These are phyloP conservation scores for Suillus spraguei DNA, from an alignment of 768 basidiomycete species.

Conservation along the genomic window DNA sequence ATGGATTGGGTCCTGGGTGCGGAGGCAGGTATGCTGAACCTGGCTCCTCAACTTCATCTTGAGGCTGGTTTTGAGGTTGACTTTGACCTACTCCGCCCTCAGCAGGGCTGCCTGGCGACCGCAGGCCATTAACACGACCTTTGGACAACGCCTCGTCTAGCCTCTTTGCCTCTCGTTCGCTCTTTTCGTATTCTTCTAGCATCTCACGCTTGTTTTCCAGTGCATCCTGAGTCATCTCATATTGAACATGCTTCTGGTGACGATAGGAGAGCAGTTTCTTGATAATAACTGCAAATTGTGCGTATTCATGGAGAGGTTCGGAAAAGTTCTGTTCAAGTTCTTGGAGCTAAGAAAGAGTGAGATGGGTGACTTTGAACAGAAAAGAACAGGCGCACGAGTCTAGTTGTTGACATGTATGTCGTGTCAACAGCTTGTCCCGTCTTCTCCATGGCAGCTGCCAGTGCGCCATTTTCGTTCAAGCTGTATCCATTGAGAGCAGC, in stretches of 20 bases:
- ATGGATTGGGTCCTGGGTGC: slow-evolving; percentile 78
- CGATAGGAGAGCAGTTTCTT: slow-evolving; percentile 93
- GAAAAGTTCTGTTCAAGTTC: slow-evolving; percentile 95
- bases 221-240: slow-evolving; percentile 93
- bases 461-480: slow-evolving; percentile 73
- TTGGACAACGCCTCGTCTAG: slow-evolving; percentile 85
- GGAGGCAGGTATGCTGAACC: slow-evolving; percentile 64
- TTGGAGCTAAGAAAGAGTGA: slow-evolving; percentile 61
- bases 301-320: slow-evolving; percentile 94
- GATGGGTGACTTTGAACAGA: not conserved
- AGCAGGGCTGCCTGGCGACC: slow-evolving; percentile 24
- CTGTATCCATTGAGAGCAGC: slow-evolving; percentile 93
- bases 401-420: slow-evolving; percentile 90
- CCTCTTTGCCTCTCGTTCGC: slow-evolving; percentile 86
- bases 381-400: slow-evolving; percentile 58
- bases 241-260: slow-evolving; percentile 97
- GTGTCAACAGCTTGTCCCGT: slow-evolving; percentile 96
- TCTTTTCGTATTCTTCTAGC: slow-evolving; percentile 89
- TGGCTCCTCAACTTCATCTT: slow-evolving; percentile 42
- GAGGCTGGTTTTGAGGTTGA: slow-evolving; percentile 17
- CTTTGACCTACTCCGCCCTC: slow-evolving; percentile 31
- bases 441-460: slow-evolving; percentile 90
- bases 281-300: slow-evolving; percentile 93
- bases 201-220: slow-evolving; percentile 83
- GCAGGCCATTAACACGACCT: slow-evolving; percentile 42